phyloP scores from a whole-genome alignment of 257 asterid species.

The Dorcoceras hygrometricum region DNA sequence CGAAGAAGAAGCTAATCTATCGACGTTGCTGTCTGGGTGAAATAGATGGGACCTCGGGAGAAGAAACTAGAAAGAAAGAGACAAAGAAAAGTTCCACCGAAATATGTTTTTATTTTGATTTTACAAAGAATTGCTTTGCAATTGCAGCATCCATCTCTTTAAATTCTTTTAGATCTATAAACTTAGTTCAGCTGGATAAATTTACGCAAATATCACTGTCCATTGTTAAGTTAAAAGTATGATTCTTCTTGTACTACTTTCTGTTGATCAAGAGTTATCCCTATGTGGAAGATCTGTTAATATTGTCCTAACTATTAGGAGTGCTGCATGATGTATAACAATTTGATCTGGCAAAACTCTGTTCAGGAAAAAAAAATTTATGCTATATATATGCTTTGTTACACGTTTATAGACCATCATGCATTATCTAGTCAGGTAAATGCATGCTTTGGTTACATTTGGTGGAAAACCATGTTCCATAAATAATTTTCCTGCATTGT shows the following conservation, averaged over 20 bases:
- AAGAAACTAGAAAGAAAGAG: no score
- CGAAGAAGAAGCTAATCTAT: no score
- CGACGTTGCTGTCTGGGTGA: no score
- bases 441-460: background rate
- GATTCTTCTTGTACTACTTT: background rate
- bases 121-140: no score
- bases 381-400: background rate
- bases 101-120: no score
- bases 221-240: constrained; percentile 1
- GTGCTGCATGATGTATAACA: background rate
- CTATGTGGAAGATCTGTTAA: background rate
- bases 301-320: background rate
- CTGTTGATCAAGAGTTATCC: background rate
- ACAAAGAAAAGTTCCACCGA: no score
- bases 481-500: background rate
- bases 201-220: background rate
- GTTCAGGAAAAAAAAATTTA: no score
- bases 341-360: background rate
- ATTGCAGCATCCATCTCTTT: background rate
- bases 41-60: no score
- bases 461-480: background rate
- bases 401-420: background rate
- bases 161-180: background rate
- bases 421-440: background rate
- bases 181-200: background rate